These are phyloP conservation scores for Nitzschia putrida DNA, from an alignment of 108 stramenopile genomes.

Conservation along the genomic window DNA sequence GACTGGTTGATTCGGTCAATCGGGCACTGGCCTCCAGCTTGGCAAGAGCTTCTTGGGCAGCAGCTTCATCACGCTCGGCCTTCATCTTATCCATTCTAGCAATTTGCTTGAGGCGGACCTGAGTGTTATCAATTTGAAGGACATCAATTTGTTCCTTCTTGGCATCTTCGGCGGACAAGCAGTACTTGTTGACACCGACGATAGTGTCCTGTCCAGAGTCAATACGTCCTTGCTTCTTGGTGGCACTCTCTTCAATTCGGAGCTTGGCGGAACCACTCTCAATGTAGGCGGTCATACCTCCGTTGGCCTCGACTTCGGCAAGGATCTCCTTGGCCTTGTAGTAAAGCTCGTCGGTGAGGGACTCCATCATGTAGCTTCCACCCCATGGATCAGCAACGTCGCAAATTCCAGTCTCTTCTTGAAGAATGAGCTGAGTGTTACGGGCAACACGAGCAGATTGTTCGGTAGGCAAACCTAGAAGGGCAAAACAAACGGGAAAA, in stretches of 20 bases:
- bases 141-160: constrained; percentile 77
- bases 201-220: constrained; percentile 80
- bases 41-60: constrained; percentile 61
- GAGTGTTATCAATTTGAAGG: constrained; percentile 88
- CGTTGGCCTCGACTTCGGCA: constrained; percentile 87
- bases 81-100: constrained; percentile 71
- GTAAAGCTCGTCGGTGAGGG: constrained; percentile 90
- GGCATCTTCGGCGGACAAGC: constrained; percentile 69
- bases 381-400: constrained; percentile 93
- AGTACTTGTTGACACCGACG: constrained; percentile 98
- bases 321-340: constrained; percentile 89
- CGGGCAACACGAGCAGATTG: constrained; percentile 96
- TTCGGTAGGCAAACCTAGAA: constrained; percentile 83
- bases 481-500: not conserved
- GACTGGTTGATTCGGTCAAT: constrained; percentile 64
- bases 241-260: constrained; percentile 95
- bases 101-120: constrained; percentile 84
- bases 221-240: constrained; percentile 91
- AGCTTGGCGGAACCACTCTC: constrained; percentile 94
- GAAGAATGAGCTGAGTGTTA: constrained; percentile 96
- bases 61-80: constrained; percentile 67
- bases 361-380: constrained; percentile 96
- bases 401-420: constrained; percentile 95
- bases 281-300: constrained; percentile 97
- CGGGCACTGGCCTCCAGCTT: constrained; percentile 78